These are phyloP conservation scores for Tribonema minus DNA, from an alignment of 108 stramenopile species.

Conservation along the genomic window DNA sequence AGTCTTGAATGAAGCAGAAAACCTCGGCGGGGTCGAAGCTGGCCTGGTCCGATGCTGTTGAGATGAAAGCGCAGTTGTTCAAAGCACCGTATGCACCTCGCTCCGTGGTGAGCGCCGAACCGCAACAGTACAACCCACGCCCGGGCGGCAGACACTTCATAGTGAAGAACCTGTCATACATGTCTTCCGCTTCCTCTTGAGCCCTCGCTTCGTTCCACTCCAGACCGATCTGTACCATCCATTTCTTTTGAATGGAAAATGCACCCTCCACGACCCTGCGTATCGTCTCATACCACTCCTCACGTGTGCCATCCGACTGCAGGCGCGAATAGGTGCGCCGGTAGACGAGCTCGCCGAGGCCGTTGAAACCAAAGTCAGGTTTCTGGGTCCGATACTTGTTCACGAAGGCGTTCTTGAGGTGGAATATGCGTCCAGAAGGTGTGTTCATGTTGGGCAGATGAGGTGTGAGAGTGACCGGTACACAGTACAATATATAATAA, in stretches of 20 bases:
- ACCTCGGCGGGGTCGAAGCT: too few species aligned
- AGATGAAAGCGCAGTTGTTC: slow-evolving; percentile 64
- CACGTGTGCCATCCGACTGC: slow-evolving; percentile 10
- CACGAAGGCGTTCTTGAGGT: too few species aligned
- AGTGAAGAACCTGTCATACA: slow-evolving; percentile 58
- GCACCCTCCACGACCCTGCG: slow-evolving; percentile 60
- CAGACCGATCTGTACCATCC: too few species aligned
- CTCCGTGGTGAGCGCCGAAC: slow-evolving; percentile 57
- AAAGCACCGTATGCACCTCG: slow-evolving; percentile 56
- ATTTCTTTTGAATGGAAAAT: slow-evolving; percentile 62
- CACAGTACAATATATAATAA: too few species aligned
- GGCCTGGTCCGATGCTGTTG: slow-evolving; percentile 15
- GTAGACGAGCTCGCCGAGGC: slow-evolving; percentile 62
- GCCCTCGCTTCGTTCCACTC: slow-evolving; percentile 55
- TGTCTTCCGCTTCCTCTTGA: slow-evolving; percentile 51
- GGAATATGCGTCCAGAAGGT: too few species aligned
- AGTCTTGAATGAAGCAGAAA: too few species aligned
- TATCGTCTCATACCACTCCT: slow-evolving; percentile 40
- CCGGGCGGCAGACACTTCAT: slow-evolving; percentile 65
- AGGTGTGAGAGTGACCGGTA: too few species aligned
- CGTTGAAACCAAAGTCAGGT: slow-evolving; percentile 61
- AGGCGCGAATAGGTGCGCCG: slow-evolving; percentile 52
- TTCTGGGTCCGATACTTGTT: neutral
- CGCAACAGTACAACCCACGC: slow-evolving; percentile 62
- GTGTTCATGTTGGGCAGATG: too few species aligned